phyloP scores from a whole-genome alignment of 73 alveolate genomes.

The Durusdinium trenchii region DNA sequence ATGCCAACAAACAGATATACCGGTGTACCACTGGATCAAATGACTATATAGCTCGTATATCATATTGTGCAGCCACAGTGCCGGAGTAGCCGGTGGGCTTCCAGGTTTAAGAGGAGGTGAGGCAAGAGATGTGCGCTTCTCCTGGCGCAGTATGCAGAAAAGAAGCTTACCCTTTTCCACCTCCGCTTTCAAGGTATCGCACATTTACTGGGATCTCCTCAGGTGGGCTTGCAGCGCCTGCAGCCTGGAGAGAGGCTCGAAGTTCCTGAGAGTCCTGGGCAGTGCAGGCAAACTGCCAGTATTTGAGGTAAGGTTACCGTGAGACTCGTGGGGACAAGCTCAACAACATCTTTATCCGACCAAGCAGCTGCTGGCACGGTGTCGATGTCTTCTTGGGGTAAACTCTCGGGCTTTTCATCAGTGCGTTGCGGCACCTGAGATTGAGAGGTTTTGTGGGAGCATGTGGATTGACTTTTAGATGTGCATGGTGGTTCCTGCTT shows the following conservation, averaged over 20 bases:
- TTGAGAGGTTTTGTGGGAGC: too few species aligned
- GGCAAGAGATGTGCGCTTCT: too few species aligned
- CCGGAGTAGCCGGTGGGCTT: neutral
- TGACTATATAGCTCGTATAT: neutral
- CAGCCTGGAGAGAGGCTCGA: neutral
- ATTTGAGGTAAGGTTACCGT: neutral
- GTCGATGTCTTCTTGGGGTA: too few species aligned
- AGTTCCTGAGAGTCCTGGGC: neutral
- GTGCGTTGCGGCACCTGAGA: too few species aligned
- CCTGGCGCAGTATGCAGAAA: too few species aligned
- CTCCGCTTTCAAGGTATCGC: neutral
- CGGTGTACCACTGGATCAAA: neutral
- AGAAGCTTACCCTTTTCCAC: neutral
- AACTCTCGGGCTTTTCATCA: too few species aligned
- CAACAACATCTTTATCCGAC: too few species aligned
- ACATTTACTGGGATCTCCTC: too few species aligned
- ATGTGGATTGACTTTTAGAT: too few species aligned
- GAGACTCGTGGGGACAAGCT: neutral
- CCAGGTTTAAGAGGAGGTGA: neutral
- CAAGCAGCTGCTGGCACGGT: too few species aligned
- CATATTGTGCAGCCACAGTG: neutral
- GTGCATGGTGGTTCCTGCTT: too few species aligned
- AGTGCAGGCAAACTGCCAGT: neutral
- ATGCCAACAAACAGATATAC: neutral
- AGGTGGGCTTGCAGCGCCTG: neutral